phyloP scores from a whole-genome alignment of 176 grass and related monocot genomes.

The Avena insularis region DNA sequence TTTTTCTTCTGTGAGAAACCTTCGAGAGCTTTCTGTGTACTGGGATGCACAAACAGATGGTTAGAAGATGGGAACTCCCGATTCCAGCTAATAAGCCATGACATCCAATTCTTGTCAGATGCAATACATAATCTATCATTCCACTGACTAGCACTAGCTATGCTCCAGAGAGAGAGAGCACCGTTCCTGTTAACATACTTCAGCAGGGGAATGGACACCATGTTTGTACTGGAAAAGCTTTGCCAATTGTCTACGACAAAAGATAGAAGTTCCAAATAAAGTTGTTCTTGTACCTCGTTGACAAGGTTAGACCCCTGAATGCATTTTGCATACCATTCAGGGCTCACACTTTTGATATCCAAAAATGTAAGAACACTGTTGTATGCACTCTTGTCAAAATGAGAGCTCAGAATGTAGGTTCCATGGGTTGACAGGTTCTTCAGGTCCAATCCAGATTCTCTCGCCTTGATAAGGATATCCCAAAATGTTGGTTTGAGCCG shows the following conservation, averaged over 20 bases:
- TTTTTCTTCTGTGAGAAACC: neutral
- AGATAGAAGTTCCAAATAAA: constrained; percentile 62
- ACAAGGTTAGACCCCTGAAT: constrained; percentile 61
- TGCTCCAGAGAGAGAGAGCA: constrained; percentile 46
- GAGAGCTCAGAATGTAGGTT: constrained; percentile 56
- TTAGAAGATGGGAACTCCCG: constrained; percentile 54
- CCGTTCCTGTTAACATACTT: constrained; percentile 52
- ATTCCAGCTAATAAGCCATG: constrained; percentile 73
- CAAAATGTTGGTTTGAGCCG: too few species aligned
- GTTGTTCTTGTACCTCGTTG: constrained; percentile 44
- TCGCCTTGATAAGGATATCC: too few species aligned
- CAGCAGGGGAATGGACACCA: constrained; percentile 53
- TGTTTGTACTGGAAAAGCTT: constrained; percentile 41
- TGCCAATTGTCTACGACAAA: constrained; percentile 56
- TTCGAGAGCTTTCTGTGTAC: constrained; percentile 41
- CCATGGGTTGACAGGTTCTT: constrained; percentile 61
- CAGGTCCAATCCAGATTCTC: constrained; percentile 35
- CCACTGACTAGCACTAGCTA: constrained; percentile 8
- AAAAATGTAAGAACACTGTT: constrained; percentile 54
- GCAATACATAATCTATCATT: constrained; percentile 56
- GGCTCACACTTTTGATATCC: constrained; percentile 41
- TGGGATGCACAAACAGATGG: constrained; percentile 42
- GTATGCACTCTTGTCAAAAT: constrained; percentile 54
- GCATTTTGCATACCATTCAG: constrained; percentile 69
- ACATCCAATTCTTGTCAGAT: constrained; percentile 16